Base-by-base conservation (phyloP, 805 yeast species). In the Candida patagonica region DNA sequence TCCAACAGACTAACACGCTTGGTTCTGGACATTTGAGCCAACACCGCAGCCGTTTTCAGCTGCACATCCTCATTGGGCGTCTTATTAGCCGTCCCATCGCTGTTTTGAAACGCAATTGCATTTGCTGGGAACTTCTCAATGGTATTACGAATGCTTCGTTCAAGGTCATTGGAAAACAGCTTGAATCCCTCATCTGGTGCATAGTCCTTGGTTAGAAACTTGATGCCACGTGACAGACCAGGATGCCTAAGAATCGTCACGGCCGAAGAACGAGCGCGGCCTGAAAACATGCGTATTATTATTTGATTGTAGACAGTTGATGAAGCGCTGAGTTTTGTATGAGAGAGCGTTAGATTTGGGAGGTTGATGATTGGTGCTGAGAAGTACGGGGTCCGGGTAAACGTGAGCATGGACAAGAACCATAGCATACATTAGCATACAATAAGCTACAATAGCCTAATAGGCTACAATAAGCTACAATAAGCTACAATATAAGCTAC, bases 101-200 rank as follows among this genome's bases (percentile, higher is more conserved):
- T 71, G 58, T 80, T 79, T 55, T 78, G 74, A 60, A 76, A 84
- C 48, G 81, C 67, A 55, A 76, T 72, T 42, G 79, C 71, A 24
- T 80, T 73, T 22, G 77, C 70, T 20, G 87, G 80, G 41, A 82
- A 67, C 19, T 73, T 58, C 53, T 76, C 78, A 50, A 84, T 69
- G 51, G 74, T 67, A 48, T 66, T 59, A 46, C 85, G 70, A 47
- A 82, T 77, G 42, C 76, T 80, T 49, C 68, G 17, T 35, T 49
- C 52, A 22, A 49, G 44, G n/a, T 44, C 49, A 23, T 40, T 40
- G 33, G 43, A 38, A 36, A 29, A 49, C 29, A 31, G 34, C 40
- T 44, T 37, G 44, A 44, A 49, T 12, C 52, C 52, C 10, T 30
- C 34, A 30, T 46, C 42, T n/a, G 54, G 45, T 10, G 45, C 41